Conservation (phyloP, 306 rosid genomes). For the Phaseolus lunatus region DNA sequence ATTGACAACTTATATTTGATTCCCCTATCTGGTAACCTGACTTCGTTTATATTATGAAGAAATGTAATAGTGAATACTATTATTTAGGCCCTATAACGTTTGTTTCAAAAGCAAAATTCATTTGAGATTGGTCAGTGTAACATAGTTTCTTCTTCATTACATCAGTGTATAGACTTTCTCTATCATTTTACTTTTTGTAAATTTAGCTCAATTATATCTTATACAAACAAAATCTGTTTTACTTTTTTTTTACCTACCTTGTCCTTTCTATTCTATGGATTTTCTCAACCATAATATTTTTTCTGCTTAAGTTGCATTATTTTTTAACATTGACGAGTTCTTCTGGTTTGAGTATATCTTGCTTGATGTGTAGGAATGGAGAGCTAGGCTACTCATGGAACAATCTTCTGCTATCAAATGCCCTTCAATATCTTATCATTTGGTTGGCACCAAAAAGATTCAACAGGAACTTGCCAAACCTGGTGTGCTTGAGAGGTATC, state of each 20-base stretch:
- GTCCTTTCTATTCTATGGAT: background rate
- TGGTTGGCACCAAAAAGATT: slow-evolving; percentile 91
- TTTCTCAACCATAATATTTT: background rate
- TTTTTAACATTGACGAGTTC: slow-evolving; percentile 19
- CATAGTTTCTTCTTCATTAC: background rate
- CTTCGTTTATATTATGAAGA: slow-evolving; percentile 12
- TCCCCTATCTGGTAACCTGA: background rate
- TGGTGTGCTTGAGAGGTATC: slow-evolving; percentile 89
- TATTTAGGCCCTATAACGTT: background rate
- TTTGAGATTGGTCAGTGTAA: background rate
- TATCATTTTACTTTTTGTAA: background rate
- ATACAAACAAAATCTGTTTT: background rate
- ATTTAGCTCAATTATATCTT: slow-evolving; percentile 17
- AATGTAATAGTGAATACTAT: background rate
- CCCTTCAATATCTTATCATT: slow-evolving; percentile 95
- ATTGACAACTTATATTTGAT: slow-evolving; percentile 12
- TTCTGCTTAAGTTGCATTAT: slow-evolving; percentile 19
- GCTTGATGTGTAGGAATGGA: slow-evolving; percentile 78
- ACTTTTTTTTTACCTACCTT: slow-evolving; percentile 7
- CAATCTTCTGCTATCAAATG: slow-evolving; percentile 94
- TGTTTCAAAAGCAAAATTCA: background rate
- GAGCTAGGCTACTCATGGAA: slow-evolving; percentile 87
- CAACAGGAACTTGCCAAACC: slow-evolving; percentile 98
- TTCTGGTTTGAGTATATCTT: slow-evolving; percentile 21
- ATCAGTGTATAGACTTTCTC: background rate